A percentile compares a stretch with the other conserved stretches of the same genome.
These are phyloP conservation scores for Populus trichocarpa DNA, from an alignment of 441 rosid genomes.

Conservation along the genomic window DNA sequence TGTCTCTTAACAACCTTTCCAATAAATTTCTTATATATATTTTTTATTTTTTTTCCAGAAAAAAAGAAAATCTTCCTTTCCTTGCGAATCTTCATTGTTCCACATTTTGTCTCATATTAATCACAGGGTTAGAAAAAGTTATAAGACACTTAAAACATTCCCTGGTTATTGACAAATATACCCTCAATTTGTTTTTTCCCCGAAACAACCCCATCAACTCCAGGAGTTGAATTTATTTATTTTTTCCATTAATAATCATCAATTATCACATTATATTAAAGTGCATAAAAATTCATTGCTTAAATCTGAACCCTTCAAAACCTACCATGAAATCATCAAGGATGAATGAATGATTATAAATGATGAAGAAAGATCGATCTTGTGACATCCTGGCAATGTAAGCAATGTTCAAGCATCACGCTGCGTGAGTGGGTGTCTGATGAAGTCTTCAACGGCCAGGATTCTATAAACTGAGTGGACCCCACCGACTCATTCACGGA, in stretches of 20 bases:
- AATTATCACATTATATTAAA: background rate
- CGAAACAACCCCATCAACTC: background rate
- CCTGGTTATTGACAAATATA: background rate
- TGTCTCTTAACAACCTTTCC: constrained; percentile 13
- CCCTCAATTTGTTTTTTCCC: background rate
- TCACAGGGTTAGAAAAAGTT: background rate
- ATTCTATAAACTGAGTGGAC: background rate
- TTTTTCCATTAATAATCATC: background rate
- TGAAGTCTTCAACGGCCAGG: background rate
- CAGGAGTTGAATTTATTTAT: too few relatives aligned
- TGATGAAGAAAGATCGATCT: background rate
- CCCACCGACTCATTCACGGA: background rate
- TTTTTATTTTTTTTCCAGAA: background rate
- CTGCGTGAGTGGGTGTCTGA: background rate
- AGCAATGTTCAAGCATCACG: background rate
- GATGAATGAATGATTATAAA: background rate
- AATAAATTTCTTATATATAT: background rate
- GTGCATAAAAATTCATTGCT: background rate
- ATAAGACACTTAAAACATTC: background rate
- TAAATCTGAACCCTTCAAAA: background rate
- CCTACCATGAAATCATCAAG: background rate
- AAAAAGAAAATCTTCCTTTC: background rate
- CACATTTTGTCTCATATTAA: background rate
- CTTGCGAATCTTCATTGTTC: background rate
- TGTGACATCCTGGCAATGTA: constrained; percentile 25